A percentile compares a stretch with the other conserved stretches of the same genome.
phyloP scores from a whole-genome alignment of 2,329 filamentous ascomycete genomes.

The Tolypocladium pustulatum region DNA sequence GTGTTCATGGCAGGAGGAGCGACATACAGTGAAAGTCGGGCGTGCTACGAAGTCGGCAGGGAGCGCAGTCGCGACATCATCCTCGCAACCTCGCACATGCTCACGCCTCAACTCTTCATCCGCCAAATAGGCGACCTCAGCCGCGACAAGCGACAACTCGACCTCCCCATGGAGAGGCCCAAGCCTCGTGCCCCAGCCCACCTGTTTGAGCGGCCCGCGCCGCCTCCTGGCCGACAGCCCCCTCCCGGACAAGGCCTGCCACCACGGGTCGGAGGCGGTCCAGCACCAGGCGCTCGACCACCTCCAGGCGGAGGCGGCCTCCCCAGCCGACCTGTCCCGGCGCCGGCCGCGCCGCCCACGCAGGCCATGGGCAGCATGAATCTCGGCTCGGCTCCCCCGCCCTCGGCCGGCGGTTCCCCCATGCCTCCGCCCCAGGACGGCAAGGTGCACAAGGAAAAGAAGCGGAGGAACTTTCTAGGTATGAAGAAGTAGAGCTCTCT shows the following conservation, averaged over 20 bases:
- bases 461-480: constrained; percentile 47
- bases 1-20: constrained; percentile 94
- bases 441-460: constrained; percentile 48
- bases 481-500: constrained; percentile 43
- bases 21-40: constrained; percentile 80
- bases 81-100: constrained; percentile 84
- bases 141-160: constrained; percentile 61
- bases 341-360: constrained; percentile 31
- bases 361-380: constrained; percentile 46
- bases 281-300: not conserved
- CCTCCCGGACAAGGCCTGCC: constrained; percentile 5
- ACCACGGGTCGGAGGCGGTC: constrained; percentile 8
- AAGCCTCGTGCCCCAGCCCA: constrained; percentile 76
- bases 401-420: constrained; percentile 10
- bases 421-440: constrained; percentile 19
- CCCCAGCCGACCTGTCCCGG: constrained; percentile 9
- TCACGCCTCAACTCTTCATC: constrained; percentile 73
- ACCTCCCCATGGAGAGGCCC: constrained; percentile 72
- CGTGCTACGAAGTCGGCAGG: constrained; percentile 78
- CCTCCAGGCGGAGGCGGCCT: constrained; percentile 15
- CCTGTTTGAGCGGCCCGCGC: constrained; percentile 64
- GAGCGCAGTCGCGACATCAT: constrained; percentile 72
- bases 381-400: constrained; percentile 20
- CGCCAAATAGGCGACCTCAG: constrained; percentile 74
- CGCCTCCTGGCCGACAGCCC: constrained; percentile 29